Base-by-base conservation (phyloP, 768 basidiomycete genomes). In the Suillus plorans region DNA sequence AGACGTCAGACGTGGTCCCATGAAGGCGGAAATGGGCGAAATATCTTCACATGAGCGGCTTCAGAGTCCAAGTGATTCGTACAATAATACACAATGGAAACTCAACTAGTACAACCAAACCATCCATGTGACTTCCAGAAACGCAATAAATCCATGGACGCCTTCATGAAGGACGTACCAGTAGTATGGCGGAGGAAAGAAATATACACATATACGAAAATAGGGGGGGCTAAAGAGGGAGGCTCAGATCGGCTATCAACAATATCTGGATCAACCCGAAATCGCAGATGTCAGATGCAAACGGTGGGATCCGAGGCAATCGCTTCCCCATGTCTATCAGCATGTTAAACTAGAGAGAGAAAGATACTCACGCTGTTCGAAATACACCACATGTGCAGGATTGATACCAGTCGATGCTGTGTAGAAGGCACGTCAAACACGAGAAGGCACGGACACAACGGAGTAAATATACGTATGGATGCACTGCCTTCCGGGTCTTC, bases 401-500 rank as follows among this genome's bases (percentile, higher is more conserved):
- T 83, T 84, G 64, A 82, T 80, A 37, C 83, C 83, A 16, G 76
- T 82, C 14, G 83, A 82, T 20, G 77, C 84, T 84, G 53, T 20
- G 18, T 7, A 53, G 47, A 42, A 34, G 47, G 16, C 13, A 64
- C 42, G 49, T 65, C n/a, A 50, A 55, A 20, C 25, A 49, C 12
- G 41, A 5, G 41, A 52, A 57, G 57, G 10, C 10, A 18, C 34
- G 31, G 52, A 14, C 25, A 42, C 22, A 20, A 42, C n/a, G 28
- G 10, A 45, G 63, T 47, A 28, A 10, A 63, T 79, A 69, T 69
- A 85, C 84, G 75, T 56, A 84, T 80, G 5, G 78, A 84, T 37
- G 74, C 76, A 64, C 85, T 85, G 55, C 85, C 85, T 10, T 75
- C 61, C 12, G 80, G 78, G 60, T 86, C 82, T 66, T 86, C 85